Evolutionary conservation across 208 protist genomes (phyloP), one percentile per base, ranked within the genome.

Genomic region (Crithidia fasciculata): DNA sequence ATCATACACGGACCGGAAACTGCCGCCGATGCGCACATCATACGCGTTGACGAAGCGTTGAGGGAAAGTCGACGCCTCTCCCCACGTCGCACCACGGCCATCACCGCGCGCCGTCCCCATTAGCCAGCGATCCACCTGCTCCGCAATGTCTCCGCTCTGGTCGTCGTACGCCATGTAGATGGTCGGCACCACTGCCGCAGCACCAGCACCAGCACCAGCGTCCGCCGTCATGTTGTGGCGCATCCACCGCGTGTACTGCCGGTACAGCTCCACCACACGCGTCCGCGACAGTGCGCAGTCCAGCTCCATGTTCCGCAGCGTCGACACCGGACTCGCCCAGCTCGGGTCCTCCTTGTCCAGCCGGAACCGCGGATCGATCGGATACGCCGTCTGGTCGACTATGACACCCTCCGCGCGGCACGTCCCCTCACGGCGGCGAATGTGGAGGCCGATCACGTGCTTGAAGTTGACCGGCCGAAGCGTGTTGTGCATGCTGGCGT

Each of bases 361-460:
- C 6, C 36, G 57, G 15, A 61, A 61, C 12, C 57, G 57, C 28
- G 37, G 28, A 45, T 61, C 57, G 8, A 61, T 41, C 12, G 57
- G 10, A 12, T 19, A 16, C 5, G 3, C n/a, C 39, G 57, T 41
- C 4, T 39, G 6, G 10, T 45, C 57, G 4, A 61, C n/a, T 13
- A 16, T 15, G 4, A 61, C 5, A 5, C 9, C 39, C 39, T 45
- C 57, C 54, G 2, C 0, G 19, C 50, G 50, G 19, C 70, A 75
- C 4, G 43, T 57, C 12, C 10, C n/a, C 18, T 62, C 70, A 53
- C 47, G 53, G 36, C 53, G 61, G 8, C 61, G 49, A 0, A 75
- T 49, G 61, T 69, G 53, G 5, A 69, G 18, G 6, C 70, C 70
- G 18, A 75, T 40, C 5, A 61, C 53, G 41, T 39, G 19, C 50